Conservation (phyloP, 2,329 filamentous ascomycete species). For the Xylaria sp. region DNA sequence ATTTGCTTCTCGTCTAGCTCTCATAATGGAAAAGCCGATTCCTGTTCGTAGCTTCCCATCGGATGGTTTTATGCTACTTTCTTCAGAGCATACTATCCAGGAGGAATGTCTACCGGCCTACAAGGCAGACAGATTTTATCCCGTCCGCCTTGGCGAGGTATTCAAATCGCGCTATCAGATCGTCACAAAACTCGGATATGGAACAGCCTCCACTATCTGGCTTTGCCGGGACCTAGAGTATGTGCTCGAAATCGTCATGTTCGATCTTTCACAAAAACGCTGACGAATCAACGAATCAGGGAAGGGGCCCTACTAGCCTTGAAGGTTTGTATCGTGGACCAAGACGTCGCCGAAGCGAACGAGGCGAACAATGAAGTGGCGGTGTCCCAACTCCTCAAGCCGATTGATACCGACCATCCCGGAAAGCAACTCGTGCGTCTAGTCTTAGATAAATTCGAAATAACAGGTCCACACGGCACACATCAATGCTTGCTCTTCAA, state of each 20-base stretch:
- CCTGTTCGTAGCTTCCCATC: neutral
- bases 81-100: neutral
- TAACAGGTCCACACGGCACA: neutral
- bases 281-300: neutral
- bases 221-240: neutral
- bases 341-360: neutral
- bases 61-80: neutral
- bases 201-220: conserved; percentile 2
- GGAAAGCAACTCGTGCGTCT: neutral
- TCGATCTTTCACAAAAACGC: neutral
- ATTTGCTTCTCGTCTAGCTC: neutral
- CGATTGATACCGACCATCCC: neutral
- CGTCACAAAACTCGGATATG: neutral
- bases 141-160: neutral
- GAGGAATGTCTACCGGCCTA: neutral
- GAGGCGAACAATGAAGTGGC: neutral
- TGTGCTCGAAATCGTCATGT: neutral
- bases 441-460: neutral
- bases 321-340: neutral
- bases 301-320: neutral
- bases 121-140: neutral
- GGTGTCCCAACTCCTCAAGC: neutral
- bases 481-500: neutral
- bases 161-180: neutral
- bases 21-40: neutral